These are phyloP conservation scores for Chaetomium sp. DNA, from an alignment of 2,329 filamentous ascomycete species.

Conservation along the genomic window DNA sequence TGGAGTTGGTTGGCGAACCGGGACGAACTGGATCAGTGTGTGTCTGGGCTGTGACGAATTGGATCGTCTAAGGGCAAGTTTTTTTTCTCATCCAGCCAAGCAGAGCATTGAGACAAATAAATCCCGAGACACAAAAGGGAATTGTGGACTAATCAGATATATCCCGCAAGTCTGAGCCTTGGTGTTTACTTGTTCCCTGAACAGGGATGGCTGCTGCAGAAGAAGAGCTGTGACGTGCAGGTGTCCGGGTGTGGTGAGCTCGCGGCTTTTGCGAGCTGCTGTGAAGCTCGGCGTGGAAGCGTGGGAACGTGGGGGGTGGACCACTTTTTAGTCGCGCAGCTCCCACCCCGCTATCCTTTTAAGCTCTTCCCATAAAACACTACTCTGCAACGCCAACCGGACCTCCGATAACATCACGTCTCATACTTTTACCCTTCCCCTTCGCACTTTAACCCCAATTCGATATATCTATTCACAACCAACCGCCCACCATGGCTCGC, in stretches of 20 bases:
- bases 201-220: not conserved
- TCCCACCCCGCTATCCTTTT: constrained; percentile 6
- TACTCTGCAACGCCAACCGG: not conserved
- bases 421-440: not conserved
- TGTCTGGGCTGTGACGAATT: not conserved
- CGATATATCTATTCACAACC: constrained; percentile 13
- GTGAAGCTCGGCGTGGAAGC: too few species aligned
- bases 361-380: not conserved
- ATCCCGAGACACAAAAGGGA: not conserved
- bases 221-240: not conserved
- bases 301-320: not conserved
- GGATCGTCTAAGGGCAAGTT: not conserved
- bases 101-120: not conserved
- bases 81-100: not conserved
- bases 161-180: not conserved
- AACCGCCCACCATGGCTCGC: constrained; percentile 69
- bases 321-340: constrained; percentile 22
- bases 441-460: not conserved
- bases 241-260: too few species aligned
- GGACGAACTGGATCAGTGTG: not conserved
- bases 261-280: too few species aligned
- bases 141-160: not conserved
- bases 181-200: not conserved
- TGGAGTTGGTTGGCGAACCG: not conserved
- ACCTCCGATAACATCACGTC: too few species aligned